Evolutionary conservation across 73 alveolate genomes (phyloP).

Genomic region (Paramecium sonneborni): DNA sequence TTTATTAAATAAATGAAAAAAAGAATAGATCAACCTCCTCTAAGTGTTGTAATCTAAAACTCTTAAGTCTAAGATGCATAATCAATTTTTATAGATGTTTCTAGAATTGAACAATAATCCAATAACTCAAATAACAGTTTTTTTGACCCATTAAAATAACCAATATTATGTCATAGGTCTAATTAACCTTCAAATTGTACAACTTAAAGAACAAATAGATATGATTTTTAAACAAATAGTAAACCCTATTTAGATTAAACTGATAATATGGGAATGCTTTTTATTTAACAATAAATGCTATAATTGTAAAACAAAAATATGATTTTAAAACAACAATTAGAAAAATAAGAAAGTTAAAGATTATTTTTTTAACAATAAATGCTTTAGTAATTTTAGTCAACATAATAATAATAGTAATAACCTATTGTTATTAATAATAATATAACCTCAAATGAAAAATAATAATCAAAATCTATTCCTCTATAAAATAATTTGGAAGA

Average conservation of each 20-base stretch:
- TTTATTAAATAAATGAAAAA: conserved; percentile 31
- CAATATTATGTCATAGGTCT: not conserved
- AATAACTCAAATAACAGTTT: not conserved
- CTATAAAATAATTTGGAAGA: not conserved
- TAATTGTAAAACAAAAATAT: conserved; percentile 15
- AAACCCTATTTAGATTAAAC: conserved; percentile 19
- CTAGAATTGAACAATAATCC: conserved; percentile 13
- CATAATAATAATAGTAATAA: not conserved
- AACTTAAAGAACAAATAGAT: conserved; percentile 14
- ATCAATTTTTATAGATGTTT: conserved; percentile 31
- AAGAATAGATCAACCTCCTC: conserved; percentile 30
- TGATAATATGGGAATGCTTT: not conserved
- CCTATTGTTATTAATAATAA: conserved; percentile 21
- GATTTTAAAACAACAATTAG: not conserved
- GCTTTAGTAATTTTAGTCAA: not conserved
- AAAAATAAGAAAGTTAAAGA: conserved; percentile 29
- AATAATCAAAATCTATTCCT: not conserved
- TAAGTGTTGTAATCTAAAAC: not conserved
- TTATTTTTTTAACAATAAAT: not conserved
- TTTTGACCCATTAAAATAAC: not conserved
- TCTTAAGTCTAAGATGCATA: conserved; percentile 7
- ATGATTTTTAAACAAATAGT: not conserved
- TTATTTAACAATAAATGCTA: conserved; percentile 9
- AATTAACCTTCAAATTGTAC: conserved; percentile 39
- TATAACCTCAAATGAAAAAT: not conserved